phyloP scores from a whole-genome alignment of 2,329 filamentous ascomycete genomes.

The Cladosporium austrohemisphaericum region DNA sequence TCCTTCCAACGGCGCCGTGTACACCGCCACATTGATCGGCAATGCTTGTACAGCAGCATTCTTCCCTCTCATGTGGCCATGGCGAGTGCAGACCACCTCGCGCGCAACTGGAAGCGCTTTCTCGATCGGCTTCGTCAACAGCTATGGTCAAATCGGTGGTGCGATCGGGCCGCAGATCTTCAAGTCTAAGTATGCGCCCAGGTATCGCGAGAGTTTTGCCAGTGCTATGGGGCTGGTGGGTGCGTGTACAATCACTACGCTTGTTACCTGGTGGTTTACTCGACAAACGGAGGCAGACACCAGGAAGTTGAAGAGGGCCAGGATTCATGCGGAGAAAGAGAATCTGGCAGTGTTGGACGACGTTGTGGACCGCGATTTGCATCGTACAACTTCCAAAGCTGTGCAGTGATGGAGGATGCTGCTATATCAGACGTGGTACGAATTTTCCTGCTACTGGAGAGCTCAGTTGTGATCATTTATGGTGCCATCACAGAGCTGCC shows the following conservation, averaged over 20 bases:
- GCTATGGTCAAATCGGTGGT: constrained; percentile 44
- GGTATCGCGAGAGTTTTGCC: constrained; percentile 12
- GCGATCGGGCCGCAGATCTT: constrained; percentile 45
- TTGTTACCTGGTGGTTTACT: constrained; percentile 14
- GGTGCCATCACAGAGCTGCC: too few relatives aligned
- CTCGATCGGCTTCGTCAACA: constrained; percentile 13
- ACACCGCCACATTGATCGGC: constrained; percentile 14
- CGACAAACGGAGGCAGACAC: constrained; percentile 8
- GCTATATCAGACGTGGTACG: too few relatives aligned
- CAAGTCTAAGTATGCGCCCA: constrained; percentile 17
- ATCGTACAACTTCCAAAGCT: too few relatives aligned
- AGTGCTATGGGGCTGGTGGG: constrained; percentile 15
- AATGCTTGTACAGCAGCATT: constrained; percentile 13
- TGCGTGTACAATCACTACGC: neutral
- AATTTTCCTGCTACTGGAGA: too few relatives aligned
- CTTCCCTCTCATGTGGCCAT: constrained; percentile 18
- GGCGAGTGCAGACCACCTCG: constrained; percentile 15
- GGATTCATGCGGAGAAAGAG: constrained; percentile 5
- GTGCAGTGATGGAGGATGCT: too few relatives aligned
- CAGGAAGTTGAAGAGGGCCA: constrained; percentile 12
- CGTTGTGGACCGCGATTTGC: constrained; percentile 1
- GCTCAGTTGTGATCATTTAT: too few relatives aligned
- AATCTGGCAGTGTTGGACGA: constrained; percentile 15
- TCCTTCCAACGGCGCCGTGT: constrained; percentile 15
- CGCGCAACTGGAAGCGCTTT: constrained; percentile 17